Evolutionary conservation across 2,329 filamentous ascomycete genomes (phyloP), one percentile per base, ranked within the genome.

Genomic region (Tolypocladium paradoxum): DNA sequence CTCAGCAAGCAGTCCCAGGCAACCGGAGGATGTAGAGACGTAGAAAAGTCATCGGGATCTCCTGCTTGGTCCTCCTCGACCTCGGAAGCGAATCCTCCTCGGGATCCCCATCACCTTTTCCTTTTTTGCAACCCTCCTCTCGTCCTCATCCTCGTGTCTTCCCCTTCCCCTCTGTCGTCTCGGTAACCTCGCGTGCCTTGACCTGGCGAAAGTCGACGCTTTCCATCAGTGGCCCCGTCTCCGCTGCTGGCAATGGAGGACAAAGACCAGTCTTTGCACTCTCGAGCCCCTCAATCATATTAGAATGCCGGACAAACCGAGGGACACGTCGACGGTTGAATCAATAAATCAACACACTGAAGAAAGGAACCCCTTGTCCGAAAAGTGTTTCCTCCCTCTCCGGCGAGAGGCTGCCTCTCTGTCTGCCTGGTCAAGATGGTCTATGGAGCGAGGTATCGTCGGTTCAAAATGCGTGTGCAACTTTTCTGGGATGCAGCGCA

Each of bases 381-480:
- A 51, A 45, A 34, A 35, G 14, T 31, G 27, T 48, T 33, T 59
- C 57, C 58, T 61, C 60, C 62, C 61, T 62, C 62, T 64, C 64
- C 58, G 60, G 58, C 60, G 62, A 64, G 63, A 65, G 65, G 58
- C 58, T 50, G 50, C 49, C 54, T 54, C 51, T 54, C 51, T 54
- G 51, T 60, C 63, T 64, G 62, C 66, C 64, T 65, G 59, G 62
- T 63, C 60, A 57, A 59, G 46, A 64, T 65, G 62, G 65, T 75
- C 73, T 75, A 75, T 73, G 65, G 65, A 66, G 65, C 65, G 64
- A 75, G 73, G 75, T 76, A 76, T 77, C 74, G 75, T 75, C 69
- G 53, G 68, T 69, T 67, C 64, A 64, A 67, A 67, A 72, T 68
- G 68, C 65, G 65, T 63, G 64, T 65, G 68, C 68, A 73, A 72